A percentile compares a stretch with the other conserved stretches of the same genome.
Evolutionary conservation across 177 flowering plant species (phyloP).

Genomic region (Vitis hybrid): DNA sequence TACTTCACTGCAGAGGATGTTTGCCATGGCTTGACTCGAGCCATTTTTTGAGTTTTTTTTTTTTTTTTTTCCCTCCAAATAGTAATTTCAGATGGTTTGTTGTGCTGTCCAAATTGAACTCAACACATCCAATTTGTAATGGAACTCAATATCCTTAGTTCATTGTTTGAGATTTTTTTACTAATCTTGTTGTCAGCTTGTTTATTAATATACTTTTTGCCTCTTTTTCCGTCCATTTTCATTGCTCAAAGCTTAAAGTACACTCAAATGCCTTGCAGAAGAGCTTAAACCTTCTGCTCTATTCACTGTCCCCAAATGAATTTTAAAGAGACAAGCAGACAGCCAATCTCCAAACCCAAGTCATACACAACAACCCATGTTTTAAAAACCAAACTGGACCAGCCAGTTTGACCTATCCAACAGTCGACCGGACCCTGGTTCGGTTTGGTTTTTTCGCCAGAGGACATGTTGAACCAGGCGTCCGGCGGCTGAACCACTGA

Average conservation of each 20-base stretch:
- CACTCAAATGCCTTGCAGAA: no score
- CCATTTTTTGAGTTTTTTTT: neutral
- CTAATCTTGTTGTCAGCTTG: neutral
- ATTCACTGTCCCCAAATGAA: no score
- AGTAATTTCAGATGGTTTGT: neutral
- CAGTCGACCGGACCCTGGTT: neutral
- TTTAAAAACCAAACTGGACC: no score
- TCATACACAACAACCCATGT: no score
- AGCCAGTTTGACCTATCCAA: no score
- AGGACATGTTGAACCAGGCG: neutral
- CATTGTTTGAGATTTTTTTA: neutral
- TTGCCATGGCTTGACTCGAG: neutral
- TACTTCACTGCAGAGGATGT: neutral
- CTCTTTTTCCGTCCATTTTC: neutral
- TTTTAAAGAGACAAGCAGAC: no score
- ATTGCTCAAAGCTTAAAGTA: neutral
- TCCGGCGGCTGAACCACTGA: neutral
- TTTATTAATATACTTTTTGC: neutral
- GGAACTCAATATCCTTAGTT: neutral
- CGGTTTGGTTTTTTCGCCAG: neutral
- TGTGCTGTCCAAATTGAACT: neutral
- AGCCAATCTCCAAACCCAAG: no score
- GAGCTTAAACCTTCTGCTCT: no score
- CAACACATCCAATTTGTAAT: neutral
- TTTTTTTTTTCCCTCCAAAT: neutral